Conservation (phyloP, 2,329 filamentous ascomycete species). For the Paradendryphiella salina region DNA sequence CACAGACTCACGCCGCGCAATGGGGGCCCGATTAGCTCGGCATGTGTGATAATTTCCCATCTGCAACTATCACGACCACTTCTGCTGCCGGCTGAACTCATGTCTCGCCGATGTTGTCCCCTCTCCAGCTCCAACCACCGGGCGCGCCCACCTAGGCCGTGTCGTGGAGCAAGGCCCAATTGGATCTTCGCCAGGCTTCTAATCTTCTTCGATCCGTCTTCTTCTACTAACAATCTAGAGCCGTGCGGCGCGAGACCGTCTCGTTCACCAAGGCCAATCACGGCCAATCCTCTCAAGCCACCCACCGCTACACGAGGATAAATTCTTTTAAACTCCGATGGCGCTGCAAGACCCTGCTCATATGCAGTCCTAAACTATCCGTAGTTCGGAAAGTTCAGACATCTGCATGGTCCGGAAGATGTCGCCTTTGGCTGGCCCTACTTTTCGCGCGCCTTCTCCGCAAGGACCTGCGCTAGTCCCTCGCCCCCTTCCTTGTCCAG, state of each 20-base stretch:
- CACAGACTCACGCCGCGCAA: neutral
- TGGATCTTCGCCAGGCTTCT: constrained; percentile 7
- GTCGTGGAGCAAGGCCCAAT: constrained; percentile 6
- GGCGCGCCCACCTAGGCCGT: neutral
- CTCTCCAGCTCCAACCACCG: neutral
- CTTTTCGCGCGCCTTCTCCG: constrained; percentile 7
- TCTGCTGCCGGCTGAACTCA: neutral
- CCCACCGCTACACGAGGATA: neutral
- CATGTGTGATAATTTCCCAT: neutral
- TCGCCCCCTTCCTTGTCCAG: neutral
- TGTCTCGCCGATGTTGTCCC: constrained; percentile 10
- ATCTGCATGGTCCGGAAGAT: neutral
- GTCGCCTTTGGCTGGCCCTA: constrained; percentile 1
- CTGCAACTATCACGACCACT: neutral
- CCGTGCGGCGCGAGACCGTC: constrained; percentile 5
- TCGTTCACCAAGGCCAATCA: neutral
- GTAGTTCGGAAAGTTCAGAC: neutral
- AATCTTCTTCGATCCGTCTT: constrained; percentile 13
- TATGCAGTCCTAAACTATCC: neutral
- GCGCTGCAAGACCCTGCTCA: neutral
- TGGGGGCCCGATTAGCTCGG: neutral
- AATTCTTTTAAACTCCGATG: neutral
- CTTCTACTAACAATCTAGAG: constrained; percentile 9
- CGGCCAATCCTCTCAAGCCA: neutral
- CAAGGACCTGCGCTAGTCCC: constrained; percentile 6